Evolutionary conservation across 2,329 filamentous ascomycete species (phyloP).

Genomic region (Verticillium nubilum): DNA sequence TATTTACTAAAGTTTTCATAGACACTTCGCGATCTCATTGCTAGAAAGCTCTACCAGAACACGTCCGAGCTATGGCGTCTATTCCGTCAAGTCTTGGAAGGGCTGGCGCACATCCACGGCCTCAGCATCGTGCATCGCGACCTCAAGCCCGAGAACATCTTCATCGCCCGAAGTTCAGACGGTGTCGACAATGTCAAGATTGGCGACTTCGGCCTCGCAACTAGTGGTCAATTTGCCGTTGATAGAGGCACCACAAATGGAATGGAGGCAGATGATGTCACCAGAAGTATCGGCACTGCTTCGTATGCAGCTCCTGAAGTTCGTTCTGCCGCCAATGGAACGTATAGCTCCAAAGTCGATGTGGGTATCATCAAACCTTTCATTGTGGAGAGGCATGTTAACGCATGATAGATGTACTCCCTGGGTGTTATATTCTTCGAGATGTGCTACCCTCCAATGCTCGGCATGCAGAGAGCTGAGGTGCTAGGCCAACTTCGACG

Average conservation of each 20-base stretch:
- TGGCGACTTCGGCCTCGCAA: constrained; percentile 92
- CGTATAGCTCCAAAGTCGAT: constrained; percentile 91
- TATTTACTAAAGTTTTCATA: constrained; percentile 20
- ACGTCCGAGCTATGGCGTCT: constrained; percentile 80
- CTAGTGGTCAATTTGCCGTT: constrained; percentile 70
- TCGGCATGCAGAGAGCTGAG: constrained; percentile 58
- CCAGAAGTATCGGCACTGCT: constrained; percentile 67
- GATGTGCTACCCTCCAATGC: constrained; percentile 72
- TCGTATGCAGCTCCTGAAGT: constrained; percentile 94
- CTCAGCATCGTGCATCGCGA: constrained; percentile 93
- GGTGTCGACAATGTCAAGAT: constrained; percentile 87
- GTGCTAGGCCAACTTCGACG: constrained; percentile 65
- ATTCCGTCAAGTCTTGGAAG: constrained; percentile 87
- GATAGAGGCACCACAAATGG: constrained; percentile 42
- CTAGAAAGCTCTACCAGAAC: constrained; percentile 67
- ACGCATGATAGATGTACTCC: constrained; percentile 73
- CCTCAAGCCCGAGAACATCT: constrained; percentile 95
- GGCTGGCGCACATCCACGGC: constrained; percentile 81
- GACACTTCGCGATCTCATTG: constrained; percentile 85
- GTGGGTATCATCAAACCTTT: constrained; percentile 39
- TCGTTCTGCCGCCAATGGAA: constrained; percentile 64
- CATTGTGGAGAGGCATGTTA: constrained; percentile 3
- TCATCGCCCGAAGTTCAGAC: constrained; percentile 67
- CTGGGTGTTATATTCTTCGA: constrained; percentile 97
- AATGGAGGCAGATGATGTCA: constrained; percentile 58